Evolutionary conservation across 2,329 filamentous ascomycete species (phyloP).

Genomic region (Neofusicoccum ribis): DNA sequence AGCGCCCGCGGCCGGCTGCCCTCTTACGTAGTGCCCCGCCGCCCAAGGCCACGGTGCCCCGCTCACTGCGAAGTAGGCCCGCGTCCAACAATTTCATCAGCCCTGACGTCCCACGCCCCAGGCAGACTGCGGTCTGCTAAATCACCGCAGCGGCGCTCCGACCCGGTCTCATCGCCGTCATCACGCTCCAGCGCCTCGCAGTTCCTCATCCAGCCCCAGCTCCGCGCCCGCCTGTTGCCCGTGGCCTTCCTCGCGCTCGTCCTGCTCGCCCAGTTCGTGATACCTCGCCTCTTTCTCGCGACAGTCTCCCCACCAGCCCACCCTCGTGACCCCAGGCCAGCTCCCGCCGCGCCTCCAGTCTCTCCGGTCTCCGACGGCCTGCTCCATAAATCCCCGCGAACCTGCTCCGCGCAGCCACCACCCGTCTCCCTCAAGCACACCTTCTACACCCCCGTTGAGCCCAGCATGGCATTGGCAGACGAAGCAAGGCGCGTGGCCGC

Average conservation of each 20-base stretch:
- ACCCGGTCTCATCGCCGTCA: conserved; percentile 12
- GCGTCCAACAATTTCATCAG: conserved; percentile 18
- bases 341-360: not conserved
- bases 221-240: conserved; percentile 30
- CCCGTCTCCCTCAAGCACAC: conserved; percentile 16
- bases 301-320: conserved; percentile 24
- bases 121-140: conserved; percentile 24
- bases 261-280: conserved; percentile 36
- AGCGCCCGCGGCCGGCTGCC: conserved; percentile 23
- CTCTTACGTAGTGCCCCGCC: conserved; percentile 21
- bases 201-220: conserved; percentile 21
- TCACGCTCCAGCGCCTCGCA: not conserved
- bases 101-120: conserved; percentile 21
- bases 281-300: conserved; percentile 37
- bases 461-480: conserved; percentile 57
- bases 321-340: conserved; percentile 9
- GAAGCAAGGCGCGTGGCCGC: conserved; percentile 79
- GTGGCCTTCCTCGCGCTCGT: conserved; percentile 36
- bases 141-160: conserved; percentile 22
- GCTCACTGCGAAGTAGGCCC: conserved; percentile 18
- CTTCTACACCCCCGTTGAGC: conserved; percentile 28
- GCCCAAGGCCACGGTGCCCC: conserved; percentile 16
- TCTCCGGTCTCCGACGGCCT: not conserved
- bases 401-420: conserved; percentile 9
- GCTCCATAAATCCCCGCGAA: conserved; percentile 19